Conservation (phyloP, 139 green algal species). For the Coccomyxa sp. region DNA sequence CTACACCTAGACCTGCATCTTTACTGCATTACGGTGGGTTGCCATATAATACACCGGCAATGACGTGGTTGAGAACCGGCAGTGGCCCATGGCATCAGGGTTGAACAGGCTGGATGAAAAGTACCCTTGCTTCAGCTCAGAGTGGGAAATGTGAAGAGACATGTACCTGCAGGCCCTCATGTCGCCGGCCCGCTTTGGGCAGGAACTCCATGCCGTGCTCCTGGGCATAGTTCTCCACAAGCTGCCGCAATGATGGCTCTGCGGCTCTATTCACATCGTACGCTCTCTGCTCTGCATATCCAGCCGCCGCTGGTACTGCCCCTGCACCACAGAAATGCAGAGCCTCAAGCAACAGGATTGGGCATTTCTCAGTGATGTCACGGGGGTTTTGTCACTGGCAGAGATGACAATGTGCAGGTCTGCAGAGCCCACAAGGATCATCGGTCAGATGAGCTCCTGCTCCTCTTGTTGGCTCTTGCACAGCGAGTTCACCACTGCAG, state of each 20-base stretch:
- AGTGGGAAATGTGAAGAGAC: not conserved
- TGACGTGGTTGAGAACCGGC: no score
- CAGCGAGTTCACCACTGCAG: not conserved
- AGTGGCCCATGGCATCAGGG: not conserved
- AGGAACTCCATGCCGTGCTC: constrained; percentile 84
- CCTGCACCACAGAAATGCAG: not conserved
- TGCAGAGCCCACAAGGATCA: no score
- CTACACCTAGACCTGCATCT: not conserved
- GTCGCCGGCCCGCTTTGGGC: constrained; percentile 74
- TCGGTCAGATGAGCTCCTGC: not conserved
- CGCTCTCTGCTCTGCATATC: not conserved
- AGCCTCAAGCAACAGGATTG: not conserved
- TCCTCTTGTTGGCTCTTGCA: not conserved
- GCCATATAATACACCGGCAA: not conserved
- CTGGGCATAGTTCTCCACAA: constrained; percentile 76
- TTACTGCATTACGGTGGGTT: not conserved
- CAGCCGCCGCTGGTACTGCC: not conserved
- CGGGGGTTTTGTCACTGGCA: not conserved
- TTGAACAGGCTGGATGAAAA: no score
- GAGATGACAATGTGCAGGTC: not conserved
- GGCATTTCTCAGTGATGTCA: not conserved
- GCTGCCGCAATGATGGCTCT: constrained; percentile 64
- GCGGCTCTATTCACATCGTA: not conserved
- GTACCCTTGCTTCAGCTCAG: not conserved
- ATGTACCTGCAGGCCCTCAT: constrained; percentile 79